Base-by-base conservation (phyloP, 129 eudicot genomes). In the Apium graveolens region DNA sequence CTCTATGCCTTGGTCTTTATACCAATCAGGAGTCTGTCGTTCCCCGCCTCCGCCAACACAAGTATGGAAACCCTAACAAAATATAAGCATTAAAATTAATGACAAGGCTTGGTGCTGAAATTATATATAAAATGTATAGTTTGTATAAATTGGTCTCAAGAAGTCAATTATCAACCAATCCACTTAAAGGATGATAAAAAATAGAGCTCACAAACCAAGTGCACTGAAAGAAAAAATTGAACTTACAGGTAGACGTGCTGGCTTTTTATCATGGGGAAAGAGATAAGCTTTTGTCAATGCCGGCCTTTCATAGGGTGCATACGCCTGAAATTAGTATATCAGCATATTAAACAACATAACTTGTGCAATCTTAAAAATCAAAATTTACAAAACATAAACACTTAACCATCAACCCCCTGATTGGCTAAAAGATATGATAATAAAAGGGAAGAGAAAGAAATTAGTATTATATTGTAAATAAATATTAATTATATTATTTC, bases 1-100 rank as follows among this genome's bases (percentile, higher is more conserved):
- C 97, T 95, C 99, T 80, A 95, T 95, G 75, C 99, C 97, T 81
- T 92, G 89, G 83, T 91, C 94, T 71, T 86, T 88, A 79, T 95
- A 95, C 99, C 99, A 95, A 29, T 95, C 99, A 77, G 99, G 97
- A 79, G 99, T 95, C 86, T 95, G 97, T 80, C 99, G 90, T 84
- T 95, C 97, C 74, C 99, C 99, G 79, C 99, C 99, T 21, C 97
- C 84, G 11, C 99, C 99, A 82, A 95, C 99, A 78, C 99, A 95
- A 31, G 99, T 95, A 84, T 95, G 99, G 81, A 95, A 95, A 42
- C 99, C 99, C 99, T 95, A 75, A 27, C 60, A 86, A 41, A 77
- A 79, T 34, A 77, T 60, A 43, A 70, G 31, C 21, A 24, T 24
- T 70, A 2, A 70, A 48, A 55, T 75, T 62, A 17, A 11, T 18